Percentiles rank a stretch among this genome's conserved stretches.
Conservation (phyloP, 495 filamentous ascomycete genomes). For the Hypoxylon intermedium region DNA sequence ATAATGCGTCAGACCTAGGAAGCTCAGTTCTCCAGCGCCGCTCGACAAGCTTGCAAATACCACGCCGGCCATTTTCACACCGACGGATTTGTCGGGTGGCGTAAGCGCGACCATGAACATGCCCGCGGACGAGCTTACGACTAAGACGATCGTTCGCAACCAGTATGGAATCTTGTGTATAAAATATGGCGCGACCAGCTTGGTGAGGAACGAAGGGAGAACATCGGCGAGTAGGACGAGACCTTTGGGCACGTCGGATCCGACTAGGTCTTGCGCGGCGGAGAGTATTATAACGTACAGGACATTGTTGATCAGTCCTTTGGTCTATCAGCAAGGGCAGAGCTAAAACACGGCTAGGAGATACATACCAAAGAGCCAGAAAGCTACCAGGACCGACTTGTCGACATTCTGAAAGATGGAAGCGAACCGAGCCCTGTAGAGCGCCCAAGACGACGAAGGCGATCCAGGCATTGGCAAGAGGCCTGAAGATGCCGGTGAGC, state of each 20-base stretch:
- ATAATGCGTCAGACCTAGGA: slow-evolving; percentile 89
- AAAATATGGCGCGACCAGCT: slow-evolving; percentile 89
- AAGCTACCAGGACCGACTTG: slow-evolving; percentile 75
- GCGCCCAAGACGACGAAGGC: slow-evolving; percentile 75
- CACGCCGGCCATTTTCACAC: slow-evolving; percentile 80
- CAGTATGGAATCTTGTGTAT: slow-evolving; percentile 86
- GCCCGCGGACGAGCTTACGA: slow-evolving; percentile 71
- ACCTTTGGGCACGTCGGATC: slow-evolving; percentile 81
- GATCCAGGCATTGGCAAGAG: slow-evolving; percentile 75
- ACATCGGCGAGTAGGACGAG: slow-evolving; percentile 93
- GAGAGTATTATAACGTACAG: slow-evolving; percentile 97
- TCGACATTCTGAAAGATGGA: slow-evolving; percentile 72
- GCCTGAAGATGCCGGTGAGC: slow-evolving; percentile 53
- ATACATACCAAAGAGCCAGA: slow-evolving; percentile 87
- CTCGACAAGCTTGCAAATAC: slow-evolving; percentile 83
- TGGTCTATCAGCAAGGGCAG: slow-evolving; percentile 6
- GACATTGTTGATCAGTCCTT: slow-evolving; percentile 96
- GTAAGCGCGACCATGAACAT: slow-evolving; percentile 90
- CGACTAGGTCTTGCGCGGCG: slow-evolving; percentile 94
- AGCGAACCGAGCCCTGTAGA: slow-evolving; percentile 69
- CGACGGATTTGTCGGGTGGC: slow-evolving; percentile 67
- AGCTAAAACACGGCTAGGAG: not conserved
- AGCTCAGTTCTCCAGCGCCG: slow-evolving; percentile 86
- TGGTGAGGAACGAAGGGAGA: slow-evolving; percentile 84
- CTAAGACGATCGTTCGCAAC: slow-evolving; percentile 74